phyloP scores from a whole-genome alignment of 2,329 filamentous ascomycete species.

The Colletotrichum tropicale region DNA sequence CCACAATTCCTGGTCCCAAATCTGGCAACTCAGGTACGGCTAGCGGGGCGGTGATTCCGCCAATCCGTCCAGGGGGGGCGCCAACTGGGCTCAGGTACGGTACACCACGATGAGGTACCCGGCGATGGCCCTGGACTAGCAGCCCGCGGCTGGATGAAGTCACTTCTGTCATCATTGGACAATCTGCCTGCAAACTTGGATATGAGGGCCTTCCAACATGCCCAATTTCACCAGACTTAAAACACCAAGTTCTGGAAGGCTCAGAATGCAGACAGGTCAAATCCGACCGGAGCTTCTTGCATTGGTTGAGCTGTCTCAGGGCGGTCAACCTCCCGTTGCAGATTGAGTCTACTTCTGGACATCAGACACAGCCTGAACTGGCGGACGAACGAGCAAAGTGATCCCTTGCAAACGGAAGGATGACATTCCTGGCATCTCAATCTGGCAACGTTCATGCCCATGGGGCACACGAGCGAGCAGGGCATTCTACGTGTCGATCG shows the following conservation, averaged over 20 bases:
- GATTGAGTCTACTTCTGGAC: neutral
- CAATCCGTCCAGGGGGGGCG: neutral
- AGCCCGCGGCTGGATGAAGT: neutral
- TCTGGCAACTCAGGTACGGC: neutral
- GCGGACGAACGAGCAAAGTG: neutral
- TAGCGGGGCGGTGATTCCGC: slow-evolving; percentile 2
- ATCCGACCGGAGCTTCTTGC: neutral
- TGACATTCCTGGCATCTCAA: neutral
- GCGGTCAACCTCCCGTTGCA: neutral
- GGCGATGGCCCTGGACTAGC: neutral
- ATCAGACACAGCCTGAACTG: neutral
- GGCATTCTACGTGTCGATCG: neutral
- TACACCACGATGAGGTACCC: neutral
- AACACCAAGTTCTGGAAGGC: neutral
- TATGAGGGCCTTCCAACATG: neutral
- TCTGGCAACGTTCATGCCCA: neutral
- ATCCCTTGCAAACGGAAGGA: neutral
- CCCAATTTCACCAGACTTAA: neutral
- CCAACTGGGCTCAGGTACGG: neutral
- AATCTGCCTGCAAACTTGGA: neutral
- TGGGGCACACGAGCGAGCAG: neutral
- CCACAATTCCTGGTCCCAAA: neutral
- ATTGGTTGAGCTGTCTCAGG: neutral
- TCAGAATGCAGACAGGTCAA: neutral
- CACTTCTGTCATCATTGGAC: neutral